Evolutionary conservation across 208 protist species (phyloP).

Genomic region (Acanthamoeba castellanii): DNA sequence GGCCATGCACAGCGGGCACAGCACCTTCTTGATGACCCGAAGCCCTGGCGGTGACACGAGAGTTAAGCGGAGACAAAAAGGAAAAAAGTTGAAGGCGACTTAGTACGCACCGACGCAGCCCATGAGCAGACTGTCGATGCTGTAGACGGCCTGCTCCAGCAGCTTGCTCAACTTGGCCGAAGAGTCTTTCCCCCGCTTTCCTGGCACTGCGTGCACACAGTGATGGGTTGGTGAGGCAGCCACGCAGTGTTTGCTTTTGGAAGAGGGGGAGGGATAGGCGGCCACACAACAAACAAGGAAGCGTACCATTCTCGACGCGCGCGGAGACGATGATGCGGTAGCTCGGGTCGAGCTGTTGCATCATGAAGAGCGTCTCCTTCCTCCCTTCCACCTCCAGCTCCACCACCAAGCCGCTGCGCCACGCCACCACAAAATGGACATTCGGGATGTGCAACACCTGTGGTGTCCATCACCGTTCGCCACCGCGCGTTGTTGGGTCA

Average conservation of each 20-base stretch:
- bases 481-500: no score
- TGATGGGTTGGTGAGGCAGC: no score
- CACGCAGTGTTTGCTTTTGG: no score
- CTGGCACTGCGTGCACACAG: not conserved
- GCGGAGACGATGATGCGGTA: not conserved
- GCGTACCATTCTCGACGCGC: not conserved
- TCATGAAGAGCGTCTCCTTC: not conserved
- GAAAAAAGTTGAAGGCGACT: no score
- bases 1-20: not conserved
- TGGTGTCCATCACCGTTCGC: not conserved
- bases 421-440: not conserved
- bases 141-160: constrained; percentile 4
- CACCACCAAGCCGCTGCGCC: not conserved
- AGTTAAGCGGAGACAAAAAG: not conserved
- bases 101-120: not conserved
- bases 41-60: not conserved
- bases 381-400: not conserved
- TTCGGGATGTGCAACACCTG: not conserved
- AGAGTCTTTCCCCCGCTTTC: not conserved
- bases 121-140: not conserved
- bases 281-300: no score
- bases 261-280: no score
- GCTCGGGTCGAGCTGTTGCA: not conserved
- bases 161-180: not conserved
- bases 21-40: not conserved